These are phyloP conservation scores for Diplogelasinospora grovesii DNA, from an alignment of 495 filamentous ascomycete genomes.

Conservation along the genomic window DNA sequence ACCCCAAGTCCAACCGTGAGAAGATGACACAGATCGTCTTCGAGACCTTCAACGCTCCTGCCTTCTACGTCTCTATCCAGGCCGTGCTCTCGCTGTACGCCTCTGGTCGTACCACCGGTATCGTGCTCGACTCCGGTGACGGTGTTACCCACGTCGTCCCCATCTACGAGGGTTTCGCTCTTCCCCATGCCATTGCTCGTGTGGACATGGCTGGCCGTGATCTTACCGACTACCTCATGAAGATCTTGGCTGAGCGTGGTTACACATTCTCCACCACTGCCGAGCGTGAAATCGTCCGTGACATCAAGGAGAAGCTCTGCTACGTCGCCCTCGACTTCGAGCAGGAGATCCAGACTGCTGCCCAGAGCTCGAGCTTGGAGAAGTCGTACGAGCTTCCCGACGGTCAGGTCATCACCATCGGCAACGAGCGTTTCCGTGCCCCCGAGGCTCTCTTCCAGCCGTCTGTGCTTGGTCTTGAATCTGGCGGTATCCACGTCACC, in stretches of 20 bases:
- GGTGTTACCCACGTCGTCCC: constrained; percentile 99
- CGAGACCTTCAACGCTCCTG: constrained; percentile 99
- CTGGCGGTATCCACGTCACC: constrained; percentile 98
- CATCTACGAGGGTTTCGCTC: constrained; percentile 99
- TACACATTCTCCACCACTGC: constrained; percentile 99
- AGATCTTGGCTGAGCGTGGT: constrained; percentile 97
- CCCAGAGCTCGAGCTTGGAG: constrained; percentile 92
- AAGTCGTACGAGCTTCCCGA: constrained; percentile 99
- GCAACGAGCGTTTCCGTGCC: constrained; percentile 99
- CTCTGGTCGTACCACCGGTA: constrained; percentile 99
- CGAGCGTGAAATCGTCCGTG: constrained; percentile 99
- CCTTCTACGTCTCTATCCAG: constrained; percentile 99
- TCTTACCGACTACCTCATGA: constrained; percentile 99
- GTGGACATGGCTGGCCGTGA: constrained; percentile 99
- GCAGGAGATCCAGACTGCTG: constrained; percentile 99
- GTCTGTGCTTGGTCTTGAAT: constrained; percentile 94
- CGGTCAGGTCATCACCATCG: constrained; percentile 99
- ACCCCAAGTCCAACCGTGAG: constrained; percentile 99
- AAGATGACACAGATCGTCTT: constrained; percentile 99
- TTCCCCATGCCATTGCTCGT: constrained; percentile 98
- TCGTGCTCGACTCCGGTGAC: constrained; percentile 98
- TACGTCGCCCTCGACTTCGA: constrained; percentile 99
- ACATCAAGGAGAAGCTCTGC: constrained; percentile 99
- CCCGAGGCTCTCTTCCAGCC: constrained; percentile 99
- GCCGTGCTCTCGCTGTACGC: constrained; percentile 98